Base-by-base conservation (phyloP, 306 rosid species). In the Mimosa bimucronata region DNA sequence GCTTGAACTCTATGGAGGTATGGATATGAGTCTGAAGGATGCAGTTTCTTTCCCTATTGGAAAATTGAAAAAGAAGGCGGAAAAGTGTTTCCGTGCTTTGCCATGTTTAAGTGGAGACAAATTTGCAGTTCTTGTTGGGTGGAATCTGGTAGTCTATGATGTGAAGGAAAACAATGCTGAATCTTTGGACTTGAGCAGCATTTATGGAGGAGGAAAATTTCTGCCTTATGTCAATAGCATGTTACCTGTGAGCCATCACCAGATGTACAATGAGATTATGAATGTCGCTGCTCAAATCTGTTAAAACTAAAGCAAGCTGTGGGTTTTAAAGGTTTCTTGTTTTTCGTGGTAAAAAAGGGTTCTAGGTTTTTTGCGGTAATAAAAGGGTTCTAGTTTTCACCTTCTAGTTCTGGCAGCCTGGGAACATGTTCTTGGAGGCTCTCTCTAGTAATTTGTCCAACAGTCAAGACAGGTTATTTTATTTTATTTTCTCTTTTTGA, bases 181-280 rank as follows among this genome's bases (percentile, higher is more conserved):
- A 31, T 0, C 53, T 5, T 52, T 75, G 18, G 9, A 34, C 23
- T 0, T 23, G 23, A 10, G 5, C 26, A 16, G 30, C 1, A 23
- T 23, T 4, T 0, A 23, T 46, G 78, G 44, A 31, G 65, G 21
- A 45, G 71, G 10, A 18, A 71, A 26, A 57, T 85, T 37, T 78
- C 42, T 85, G 31, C 84, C 87, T 8, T 88, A 85, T 67, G 83
- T 88, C 8, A 88, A 88, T 71, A 85, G 79, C 74, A 80, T 88
- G 11, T 84, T 48, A 6, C 75, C 78, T 1, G 46, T 84, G 75
- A 62, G 61, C 21, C 77, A 41, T 68, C 66, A 57, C 58, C 62
- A 15, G 10, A 44, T 58, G 28, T 46, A 14, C 62, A 50, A 37
- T 0, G 40, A 58, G 79, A 58, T 75, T 9, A 9, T 25, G 29